A percentile compares a stretch with the other conserved stretches of the same genome.
Evolutionary conservation across 2,329 filamentous ascomycete species (phyloP).

Genomic region (Cladophialophora bantiana): DNA sequence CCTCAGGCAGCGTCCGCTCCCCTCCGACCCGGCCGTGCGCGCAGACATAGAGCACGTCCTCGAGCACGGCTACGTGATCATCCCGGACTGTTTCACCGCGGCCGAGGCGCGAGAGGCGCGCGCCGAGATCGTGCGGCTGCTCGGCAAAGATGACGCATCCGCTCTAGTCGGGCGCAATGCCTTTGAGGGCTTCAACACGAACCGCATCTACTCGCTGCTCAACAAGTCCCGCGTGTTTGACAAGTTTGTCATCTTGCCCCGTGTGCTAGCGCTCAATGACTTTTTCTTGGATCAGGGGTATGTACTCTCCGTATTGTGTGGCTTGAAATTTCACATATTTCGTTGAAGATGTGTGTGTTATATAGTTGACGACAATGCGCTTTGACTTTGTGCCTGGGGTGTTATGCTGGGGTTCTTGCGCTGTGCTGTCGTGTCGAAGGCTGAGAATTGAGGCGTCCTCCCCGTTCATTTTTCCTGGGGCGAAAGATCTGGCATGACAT

Average conservation of each 20-base stretch:
- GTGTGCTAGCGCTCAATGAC: conserved; percentile 50
- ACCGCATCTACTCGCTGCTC: conserved; percentile 49
- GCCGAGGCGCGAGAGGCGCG: conserved; percentile 45
- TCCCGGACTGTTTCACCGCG: conserved; percentile 45
- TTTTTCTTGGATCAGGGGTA: conserved; percentile 49
- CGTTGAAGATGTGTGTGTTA: too few relatives aligned
- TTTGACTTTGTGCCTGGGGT: too few relatives aligned
- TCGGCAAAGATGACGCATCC: conserved; percentile 40
- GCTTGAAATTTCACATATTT: too few relatives aligned
- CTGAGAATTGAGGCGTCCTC: not conserved
- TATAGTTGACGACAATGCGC: too few relatives aligned
- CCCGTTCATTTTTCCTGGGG: not conserved
- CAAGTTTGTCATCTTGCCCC: conserved; percentile 47
- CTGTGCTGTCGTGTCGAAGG: not conserved
- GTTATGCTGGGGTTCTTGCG: not conserved
- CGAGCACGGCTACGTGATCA: conserved; percentile 49
- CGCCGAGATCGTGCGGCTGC: conserved; percentile 45
- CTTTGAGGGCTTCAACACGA: conserved; percentile 50
- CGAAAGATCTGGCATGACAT: not conserved
- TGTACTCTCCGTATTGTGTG: not conserved
- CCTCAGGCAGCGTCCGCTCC: conserved; percentile 24
- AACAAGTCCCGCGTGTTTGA: conserved; percentile 51
- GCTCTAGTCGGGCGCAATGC: conserved; percentile 44
- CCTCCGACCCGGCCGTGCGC: conserved; percentile 37
- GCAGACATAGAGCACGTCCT: conserved; percentile 44